Evolutionary conservation across 768 basidiomycete genomes (phyloP), one percentile per base, ranked within the genome.

Genomic region (Suillus americanus): DNA sequence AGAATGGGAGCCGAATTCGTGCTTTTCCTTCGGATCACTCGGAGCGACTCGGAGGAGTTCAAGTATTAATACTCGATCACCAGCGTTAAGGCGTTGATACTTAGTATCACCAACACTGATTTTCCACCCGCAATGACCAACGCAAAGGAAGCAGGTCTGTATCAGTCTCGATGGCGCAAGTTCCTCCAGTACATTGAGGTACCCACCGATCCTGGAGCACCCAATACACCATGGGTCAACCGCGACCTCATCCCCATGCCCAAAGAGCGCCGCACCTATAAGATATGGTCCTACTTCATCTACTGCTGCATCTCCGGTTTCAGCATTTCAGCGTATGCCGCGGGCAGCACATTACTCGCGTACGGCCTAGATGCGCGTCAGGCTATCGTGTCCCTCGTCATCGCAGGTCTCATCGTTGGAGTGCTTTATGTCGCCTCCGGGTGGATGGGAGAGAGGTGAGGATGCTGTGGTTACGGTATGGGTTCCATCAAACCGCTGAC

Each of bases 191-290:
- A 54, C 20, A 54, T 54, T 35, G 53, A 54, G 12, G 53, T 54
- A 54, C 53, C 53, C 5, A 54, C 53, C 3, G 53, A 54, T 33
- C 33, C 33, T 54, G 53, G 53, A 33, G 33, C n/a, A 12, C 33
- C 53, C 30, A 54, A 54, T 20, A 54, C 53, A 33, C 6, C 30
- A 54, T 69, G 68, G 68, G 62, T 65, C 48, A 69, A 73, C 62
- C 62, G 70, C 35, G 69, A 74, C 54, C 65, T 74, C 60, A 73
- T 72, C 61, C 70, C 72, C 28, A 69, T 69, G 53, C 72, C 75
- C 35, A 65, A 61, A 30, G 62, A 76, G 38, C 61, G 69, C 54
- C 67, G 75, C 53, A 76, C 71, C 43, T 77, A 76, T 63, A 67
- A 60, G 28, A 70, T 67, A 63, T 67, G 68, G 63, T 68, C 67